phyloP scores from a whole-genome alignment of 371 early-diverging fungal genomes.

The Mucor mucedo region DNA sequence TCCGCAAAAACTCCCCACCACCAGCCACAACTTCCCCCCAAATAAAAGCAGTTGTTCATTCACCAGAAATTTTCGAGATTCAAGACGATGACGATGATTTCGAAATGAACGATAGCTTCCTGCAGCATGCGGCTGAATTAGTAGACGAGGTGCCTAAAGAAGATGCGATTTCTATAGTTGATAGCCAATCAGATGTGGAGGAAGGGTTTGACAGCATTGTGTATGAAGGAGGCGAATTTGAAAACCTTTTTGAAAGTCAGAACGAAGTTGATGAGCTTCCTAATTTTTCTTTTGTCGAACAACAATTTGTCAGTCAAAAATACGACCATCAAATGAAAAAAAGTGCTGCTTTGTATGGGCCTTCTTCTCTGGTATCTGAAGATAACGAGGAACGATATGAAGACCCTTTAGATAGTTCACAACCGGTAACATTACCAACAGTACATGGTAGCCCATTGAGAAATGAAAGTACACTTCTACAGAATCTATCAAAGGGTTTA shows the following conservation, averaged over 20 bases:
- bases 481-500: not conserved
- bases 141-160: not conserved
- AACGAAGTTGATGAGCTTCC: not conserved
- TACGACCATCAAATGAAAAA: not conserved
- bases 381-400: not conserved
- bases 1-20: not conserved
- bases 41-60: not conserved
- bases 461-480: too few relatives aligned
- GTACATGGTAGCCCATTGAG: too few relatives aligned
- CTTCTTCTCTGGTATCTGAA: not conserved
- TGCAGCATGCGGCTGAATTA: not conserved
- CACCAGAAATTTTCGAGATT: not conserved
- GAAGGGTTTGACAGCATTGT: not conserved
- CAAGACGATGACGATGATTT: conserved; percentile 9
- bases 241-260: not conserved
- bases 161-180: not conserved
- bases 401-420: not conserved
- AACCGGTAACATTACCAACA: too few relatives aligned
- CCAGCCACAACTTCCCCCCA: not conserved
- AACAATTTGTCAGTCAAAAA: not conserved
- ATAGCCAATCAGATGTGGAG: not conserved
- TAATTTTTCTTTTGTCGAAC: not conserved
- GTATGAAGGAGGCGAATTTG: not conserved
- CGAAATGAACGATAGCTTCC: not conserved
- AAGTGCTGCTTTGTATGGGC: not conserved